phyloP scores from a whole-genome alignment of 257 asterid genomes.

The Solanum etuberosum region DNA sequence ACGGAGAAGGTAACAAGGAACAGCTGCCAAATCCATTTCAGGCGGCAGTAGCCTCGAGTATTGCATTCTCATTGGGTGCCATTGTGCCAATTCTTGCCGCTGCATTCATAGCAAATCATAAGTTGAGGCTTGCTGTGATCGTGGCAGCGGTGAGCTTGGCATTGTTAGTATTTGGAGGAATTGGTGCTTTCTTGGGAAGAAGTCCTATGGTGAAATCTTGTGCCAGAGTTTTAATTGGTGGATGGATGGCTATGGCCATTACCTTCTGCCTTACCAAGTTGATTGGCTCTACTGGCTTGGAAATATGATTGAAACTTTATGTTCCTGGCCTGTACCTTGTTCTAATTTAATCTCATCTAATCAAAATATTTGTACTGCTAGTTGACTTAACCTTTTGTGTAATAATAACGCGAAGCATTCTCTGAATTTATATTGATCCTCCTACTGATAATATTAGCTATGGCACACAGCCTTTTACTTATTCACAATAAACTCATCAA shows the following conservation, averaged over 20 bases:
- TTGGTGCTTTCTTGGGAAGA: constrained; percentile 49
- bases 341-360: neutral
- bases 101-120: constrained; percentile 30
- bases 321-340: neutral
- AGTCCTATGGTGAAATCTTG: constrained; percentile 30
- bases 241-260: constrained; percentile 72
- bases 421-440: neutral
- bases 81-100: constrained; percentile 53
- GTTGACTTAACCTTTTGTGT: neutral
- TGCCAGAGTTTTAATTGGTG: constrained; percentile 50
- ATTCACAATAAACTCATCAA: neutral
- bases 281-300: constrained; percentile 32
- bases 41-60: constrained; percentile 55
- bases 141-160: constrained; percentile 41
- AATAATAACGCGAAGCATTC: neutral
- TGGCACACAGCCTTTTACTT: neutral
- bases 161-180: constrained; percentile 35
- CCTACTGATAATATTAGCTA: neutral
- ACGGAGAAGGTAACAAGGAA: constrained; percentile 5
- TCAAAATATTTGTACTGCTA: neutral
- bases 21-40: constrained; percentile 46
- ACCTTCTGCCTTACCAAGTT: constrained; percentile 58
- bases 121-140: constrained; percentile 35
- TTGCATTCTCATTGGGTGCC: constrained; percentile 53
- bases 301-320: constrained; percentile 12